Conservation (phyloP, 441 rosid species). For the Populus trichocarpa region DNA sequence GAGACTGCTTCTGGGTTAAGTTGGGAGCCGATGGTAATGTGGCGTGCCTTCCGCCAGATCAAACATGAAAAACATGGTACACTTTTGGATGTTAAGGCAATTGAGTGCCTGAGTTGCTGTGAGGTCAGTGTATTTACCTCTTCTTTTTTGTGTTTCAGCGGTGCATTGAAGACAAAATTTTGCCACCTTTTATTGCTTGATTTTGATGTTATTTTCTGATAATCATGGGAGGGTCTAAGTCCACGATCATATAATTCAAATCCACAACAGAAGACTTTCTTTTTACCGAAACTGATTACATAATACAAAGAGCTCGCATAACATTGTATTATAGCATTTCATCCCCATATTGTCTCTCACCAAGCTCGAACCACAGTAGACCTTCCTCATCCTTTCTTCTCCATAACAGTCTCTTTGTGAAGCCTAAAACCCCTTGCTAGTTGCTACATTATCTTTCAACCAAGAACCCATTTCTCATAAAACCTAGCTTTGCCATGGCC, state of each 20-base stretch:
- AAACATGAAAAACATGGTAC: slow-evolving; percentile 28
- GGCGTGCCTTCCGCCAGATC: slow-evolving; percentile 62
- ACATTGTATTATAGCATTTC: neutral
- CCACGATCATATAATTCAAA: neutral
- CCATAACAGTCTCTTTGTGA: neutral
- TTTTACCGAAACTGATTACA: neutral
- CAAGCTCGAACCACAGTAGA: neutral
- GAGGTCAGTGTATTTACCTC: slow-evolving; percentile 38
- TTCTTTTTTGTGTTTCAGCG: neutral
- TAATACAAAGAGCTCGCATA: neutral
- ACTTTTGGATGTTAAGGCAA: slow-evolving; percentile 40
- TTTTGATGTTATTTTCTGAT: neutral
- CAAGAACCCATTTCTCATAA: neutral
- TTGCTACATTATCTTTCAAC: neutral
- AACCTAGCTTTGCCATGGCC: neutral
- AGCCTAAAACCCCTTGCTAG: neutral
- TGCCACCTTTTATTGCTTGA: neutral
- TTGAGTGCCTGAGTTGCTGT: slow-evolving; percentile 63
- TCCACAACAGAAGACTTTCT: neutral
- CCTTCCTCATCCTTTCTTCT: neutral
- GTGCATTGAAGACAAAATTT: neutral
- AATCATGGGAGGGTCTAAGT: neutral
- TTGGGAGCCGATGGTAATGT: slow-evolving; percentile 84
- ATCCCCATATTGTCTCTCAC: neutral
- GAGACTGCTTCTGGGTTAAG: slow-evolving; percentile 63